Evolutionary conservation across 768 basidiomycete species (phyloP).

Genomic region (Mycena vulgaris): DNA sequence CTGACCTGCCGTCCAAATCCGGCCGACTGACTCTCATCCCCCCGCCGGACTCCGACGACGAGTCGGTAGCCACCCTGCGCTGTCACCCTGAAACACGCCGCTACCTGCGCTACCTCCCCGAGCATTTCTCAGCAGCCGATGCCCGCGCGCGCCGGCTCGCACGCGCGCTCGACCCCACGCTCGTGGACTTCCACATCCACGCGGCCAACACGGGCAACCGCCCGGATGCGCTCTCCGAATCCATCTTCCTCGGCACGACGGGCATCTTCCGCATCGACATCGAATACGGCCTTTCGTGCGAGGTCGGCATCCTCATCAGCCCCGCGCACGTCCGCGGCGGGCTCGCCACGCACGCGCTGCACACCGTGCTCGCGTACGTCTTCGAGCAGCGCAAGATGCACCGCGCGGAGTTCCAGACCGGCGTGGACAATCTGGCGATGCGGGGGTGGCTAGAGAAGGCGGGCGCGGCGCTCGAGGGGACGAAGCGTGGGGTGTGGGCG

Average conservation of each 20-base stretch:
- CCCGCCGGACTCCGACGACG: slow-evolving; percentile 55
- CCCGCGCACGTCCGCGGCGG: slow-evolving; percentile 57
- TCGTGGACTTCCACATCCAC: slow-evolving; percentile 59
- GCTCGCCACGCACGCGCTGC: slow-evolving; percentile 62
- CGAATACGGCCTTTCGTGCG: slow-evolving; percentile 52
- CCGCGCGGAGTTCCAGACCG: slow-evolving; percentile 61
- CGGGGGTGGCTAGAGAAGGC: slow-evolving; percentile 62
- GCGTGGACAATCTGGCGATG: slow-evolving; percentile 61
- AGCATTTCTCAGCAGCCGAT: slow-evolving; percentile 53
- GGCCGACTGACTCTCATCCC: slow-evolving; percentile 54
- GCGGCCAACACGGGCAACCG: slow-evolving; percentile 39
- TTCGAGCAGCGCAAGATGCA: slow-evolving; percentile 61
- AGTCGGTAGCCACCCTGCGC: slow-evolving; percentile 53
- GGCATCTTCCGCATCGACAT: slow-evolving; percentile 59
- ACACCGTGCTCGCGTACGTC: slow-evolving; percentile 56
- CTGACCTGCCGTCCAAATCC: slow-evolving; percentile 31
- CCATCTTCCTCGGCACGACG: slow-evolving; percentile 55
- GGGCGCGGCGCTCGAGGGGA: slow-evolving; percentile 56
- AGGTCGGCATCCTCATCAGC: slow-evolving; percentile 60
- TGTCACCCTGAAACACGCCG: slow-evolving; percentile 55
- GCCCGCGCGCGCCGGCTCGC: slow-evolving; percentile 52
- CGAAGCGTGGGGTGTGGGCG: slow-evolving; percentile 59
- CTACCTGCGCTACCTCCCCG: slow-evolving; percentile 59
- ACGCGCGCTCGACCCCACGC: slow-evolving; percentile 50
- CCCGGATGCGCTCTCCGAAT: slow-evolving; percentile 1